Base-by-base conservation (phyloP, 2,329 filamentous ascomycete species). In the Metarhizium guizhouense region DNA sequence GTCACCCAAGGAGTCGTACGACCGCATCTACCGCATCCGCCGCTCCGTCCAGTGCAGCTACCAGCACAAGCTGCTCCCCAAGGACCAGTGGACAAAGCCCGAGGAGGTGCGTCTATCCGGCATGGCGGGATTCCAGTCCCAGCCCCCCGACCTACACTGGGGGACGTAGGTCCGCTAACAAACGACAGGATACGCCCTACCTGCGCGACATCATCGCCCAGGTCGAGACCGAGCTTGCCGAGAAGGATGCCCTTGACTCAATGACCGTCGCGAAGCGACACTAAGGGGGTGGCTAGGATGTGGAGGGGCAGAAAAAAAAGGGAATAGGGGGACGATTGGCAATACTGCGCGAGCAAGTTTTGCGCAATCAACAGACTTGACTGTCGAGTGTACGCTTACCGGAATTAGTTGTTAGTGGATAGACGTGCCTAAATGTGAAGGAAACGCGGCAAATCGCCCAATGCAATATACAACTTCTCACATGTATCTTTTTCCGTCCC, bases 11-110 rank as follows among this genome's bases (percentile, higher is more conserved):
- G 90, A 94, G 72, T 82, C 86, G 67, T 97, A 97, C 78, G 94
- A 99, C 79, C 93, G 94, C 73, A 85, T 97, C 72, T 99, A 91
- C 86, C 92, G 94, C 70, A 84, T 99, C 75, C 90, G 94, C 78
- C 86, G 94, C 76, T 93, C 94, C 67, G 86, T 95, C 76, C 94
- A 99, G 77, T 78, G 76, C 73, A 82, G 78, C 66, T 72, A 83
- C 68, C 72, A 78, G 67, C 83, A 86, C 72, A 83, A 84, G 76
- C 74, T 86, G 59, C 77, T 86, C 55, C 81, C 83, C 70, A 80
- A 80, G 75, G 69, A 76, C 38, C 71, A 84, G 69, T 84, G 81
- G 81, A 83, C 78, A 64, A 83, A 80, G 73, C 64, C 75, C 63
- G 74, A 79, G 66, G 75, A 80, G 64, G 77, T 80, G 68, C 66